These are phyloP conservation scores for Neospermospora avenae DNA, from an alignment of 2,329 filamentous ascomycete species.

Conservation along the genomic window DNA sequence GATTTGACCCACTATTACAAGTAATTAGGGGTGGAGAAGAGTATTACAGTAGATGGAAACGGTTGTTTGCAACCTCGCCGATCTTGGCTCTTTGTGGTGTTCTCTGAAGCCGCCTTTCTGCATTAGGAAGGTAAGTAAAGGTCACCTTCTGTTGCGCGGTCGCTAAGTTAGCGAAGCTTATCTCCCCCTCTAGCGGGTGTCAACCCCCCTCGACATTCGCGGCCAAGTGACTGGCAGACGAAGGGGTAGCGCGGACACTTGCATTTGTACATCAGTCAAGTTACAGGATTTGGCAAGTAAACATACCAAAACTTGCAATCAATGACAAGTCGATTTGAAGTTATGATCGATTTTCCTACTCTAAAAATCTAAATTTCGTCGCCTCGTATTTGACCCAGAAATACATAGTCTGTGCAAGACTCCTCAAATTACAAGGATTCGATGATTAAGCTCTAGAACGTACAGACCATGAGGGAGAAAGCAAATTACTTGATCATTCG, in stretches of 20 bases:
- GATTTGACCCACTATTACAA: too few relatives aligned
- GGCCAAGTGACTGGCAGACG: background rate
- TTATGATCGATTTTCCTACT: too few relatives aligned
- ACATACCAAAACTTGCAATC: background rate
- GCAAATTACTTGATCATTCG: too few relatives aligned
- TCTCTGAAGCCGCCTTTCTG: background rate
- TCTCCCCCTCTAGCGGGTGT: background rate
- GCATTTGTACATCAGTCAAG: background rate
- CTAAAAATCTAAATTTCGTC: too few relatives aligned
- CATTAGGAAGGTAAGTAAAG: background rate
- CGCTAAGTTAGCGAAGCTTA: background rate
- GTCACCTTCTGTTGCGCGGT: too few relatives aligned
- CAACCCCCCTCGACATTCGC: background rate
- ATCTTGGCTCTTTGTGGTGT: background rate
- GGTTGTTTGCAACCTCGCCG: background rate
- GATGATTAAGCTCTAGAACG: background rate
- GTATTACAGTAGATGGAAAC: background rate
- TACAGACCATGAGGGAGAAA: background rate
- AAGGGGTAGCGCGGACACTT: background rate
- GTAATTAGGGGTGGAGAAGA: too few relatives aligned
- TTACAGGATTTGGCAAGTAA: background rate
- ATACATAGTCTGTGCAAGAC: too few relatives aligned
- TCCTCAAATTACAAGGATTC: background rate
- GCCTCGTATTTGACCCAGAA: too few relatives aligned
- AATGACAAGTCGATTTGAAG: too few relatives aligned